Conservation (phyloP, 768 basidiomycete species). For the Tricholoma sp. region DNA sequence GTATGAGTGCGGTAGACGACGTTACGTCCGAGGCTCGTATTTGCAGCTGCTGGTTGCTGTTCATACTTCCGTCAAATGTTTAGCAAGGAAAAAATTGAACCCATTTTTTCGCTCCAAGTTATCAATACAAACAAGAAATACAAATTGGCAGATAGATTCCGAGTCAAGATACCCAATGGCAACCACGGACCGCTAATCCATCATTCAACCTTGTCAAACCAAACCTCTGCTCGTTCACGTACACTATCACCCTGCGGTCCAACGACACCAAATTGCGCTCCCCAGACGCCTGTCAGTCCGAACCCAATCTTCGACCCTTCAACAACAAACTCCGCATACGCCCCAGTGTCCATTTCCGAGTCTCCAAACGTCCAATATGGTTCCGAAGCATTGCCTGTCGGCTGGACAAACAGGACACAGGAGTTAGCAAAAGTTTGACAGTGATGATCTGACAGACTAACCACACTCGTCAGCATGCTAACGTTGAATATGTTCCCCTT, state of each 20-base stretch:
- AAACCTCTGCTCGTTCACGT: constrained; percentile 21
- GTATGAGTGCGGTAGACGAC: too few species aligned
- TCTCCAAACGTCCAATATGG: constrained; percentile 17
- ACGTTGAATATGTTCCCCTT: constrained; percentile 16
- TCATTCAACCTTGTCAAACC: constrained; percentile 12
- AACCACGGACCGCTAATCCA: too few species aligned
- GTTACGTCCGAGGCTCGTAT: too few species aligned
- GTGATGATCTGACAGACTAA: constrained; percentile 1
- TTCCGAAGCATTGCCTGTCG: constrained; percentile 7
- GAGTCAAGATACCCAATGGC: too few species aligned
- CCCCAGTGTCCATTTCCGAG: not conserved
- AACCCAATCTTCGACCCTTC: constrained; percentile 12
- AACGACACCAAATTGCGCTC: constrained; percentile 12
- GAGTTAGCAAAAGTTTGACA: not conserved
- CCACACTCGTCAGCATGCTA: constrained; percentile 12
- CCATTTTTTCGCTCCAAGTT: too few species aligned
- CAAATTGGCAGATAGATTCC: too few species aligned
- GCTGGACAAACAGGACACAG: not conserved
- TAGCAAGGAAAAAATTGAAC: too few species aligned
- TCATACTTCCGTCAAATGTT: too few species aligned
- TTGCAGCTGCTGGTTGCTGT: too few species aligned
- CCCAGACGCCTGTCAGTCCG: constrained; percentile 16
- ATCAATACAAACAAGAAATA: too few species aligned
- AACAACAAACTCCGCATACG: constrained; percentile 14
- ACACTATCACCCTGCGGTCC: constrained; percentile 14